A percentile compares a stretch with the other conserved stretches of the same genome.
Evolutionary conservation across 1,284 basidiomycete genomes (phyloP).

Genomic region (Ustilago cynodontis): DNA sequence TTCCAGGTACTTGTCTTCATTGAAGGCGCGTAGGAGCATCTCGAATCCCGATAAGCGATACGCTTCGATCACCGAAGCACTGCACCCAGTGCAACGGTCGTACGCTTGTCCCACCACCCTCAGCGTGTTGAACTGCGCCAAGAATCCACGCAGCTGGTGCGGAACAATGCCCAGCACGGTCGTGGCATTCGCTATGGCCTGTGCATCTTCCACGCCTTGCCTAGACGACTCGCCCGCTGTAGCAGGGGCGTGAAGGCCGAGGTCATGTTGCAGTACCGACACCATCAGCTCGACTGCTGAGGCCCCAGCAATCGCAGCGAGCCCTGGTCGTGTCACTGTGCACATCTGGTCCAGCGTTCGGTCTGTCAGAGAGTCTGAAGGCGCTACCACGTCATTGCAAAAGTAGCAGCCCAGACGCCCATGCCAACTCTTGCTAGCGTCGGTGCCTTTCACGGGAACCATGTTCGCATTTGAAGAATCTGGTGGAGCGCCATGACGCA

Average conservation of each 20-base stretch:
- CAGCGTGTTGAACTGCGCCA: conserved; percentile 86
- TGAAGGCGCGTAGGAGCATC: conserved; percentile 85
- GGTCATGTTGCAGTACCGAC: conserved; percentile 83
- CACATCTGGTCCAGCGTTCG: conserved; percentile 99
- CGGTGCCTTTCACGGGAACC: neutral
- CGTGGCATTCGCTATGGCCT: conserved; percentile 30
- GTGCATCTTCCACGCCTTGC: conserved; percentile 28
- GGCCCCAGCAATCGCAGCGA: conserved; percentile 90
- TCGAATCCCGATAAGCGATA: conserved; percentile 78
- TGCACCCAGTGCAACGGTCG: conserved; percentile 88
- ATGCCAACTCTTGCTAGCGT: conserved; percentile 45
- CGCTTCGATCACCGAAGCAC: conserved; percentile 51
- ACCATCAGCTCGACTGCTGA: conserved; percentile 92
- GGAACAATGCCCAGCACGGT: conserved; percentile 81
- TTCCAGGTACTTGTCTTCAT: conserved; percentile 83
- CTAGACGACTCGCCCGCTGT: conserved; percentile 35
- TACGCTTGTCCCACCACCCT: conserved; percentile 88
- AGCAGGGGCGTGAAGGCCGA: conserved; percentile 40
- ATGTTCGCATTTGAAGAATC: neutral
- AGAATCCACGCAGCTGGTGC: conserved; percentile 91
- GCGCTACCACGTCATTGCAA: conserved; percentile 97
- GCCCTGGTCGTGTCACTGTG: conserved; percentile 95
- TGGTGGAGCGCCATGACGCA: conserved; percentile 86
- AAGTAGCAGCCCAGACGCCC: conserved; percentile 85
- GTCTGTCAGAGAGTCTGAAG: conserved; percentile 90